These are phyloP conservation scores for Colletotrichum godetiae DNA, from an alignment of 2,329 filamentous ascomycete genomes.

Conservation along the genomic window DNA sequence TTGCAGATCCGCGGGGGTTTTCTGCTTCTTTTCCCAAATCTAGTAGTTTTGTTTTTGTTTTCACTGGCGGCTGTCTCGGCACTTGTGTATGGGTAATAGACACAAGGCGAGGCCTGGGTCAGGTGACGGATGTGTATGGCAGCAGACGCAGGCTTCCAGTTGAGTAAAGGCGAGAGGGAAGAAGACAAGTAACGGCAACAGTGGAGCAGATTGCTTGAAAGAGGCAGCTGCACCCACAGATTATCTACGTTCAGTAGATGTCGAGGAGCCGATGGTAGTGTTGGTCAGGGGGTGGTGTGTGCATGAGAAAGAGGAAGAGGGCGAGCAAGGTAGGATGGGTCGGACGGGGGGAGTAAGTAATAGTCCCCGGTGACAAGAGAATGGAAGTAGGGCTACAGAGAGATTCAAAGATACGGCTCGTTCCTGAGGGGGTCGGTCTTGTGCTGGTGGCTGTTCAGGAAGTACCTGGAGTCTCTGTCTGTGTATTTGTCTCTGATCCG, in stretches of 20 bases:
- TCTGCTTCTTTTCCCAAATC: neutral
- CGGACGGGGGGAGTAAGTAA: neutral
- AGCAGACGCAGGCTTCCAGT: neutral
- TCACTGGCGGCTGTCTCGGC: constrained; percentile 6
- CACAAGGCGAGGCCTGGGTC: constrained; percentile 2
- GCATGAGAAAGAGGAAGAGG: constrained; percentile 10
- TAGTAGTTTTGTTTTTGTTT: neutral
- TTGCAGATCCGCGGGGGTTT: neutral
- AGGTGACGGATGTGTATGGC: constrained; percentile 3
- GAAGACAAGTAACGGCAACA: constrained; percentile 5
- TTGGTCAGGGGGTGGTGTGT: constrained; percentile 16
- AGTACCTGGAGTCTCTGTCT: neutral
- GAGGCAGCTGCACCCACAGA: constrained; percentile 11
- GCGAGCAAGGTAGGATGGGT: neutral
- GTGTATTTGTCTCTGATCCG: neutral
- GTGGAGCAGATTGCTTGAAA: constrained; percentile 18
- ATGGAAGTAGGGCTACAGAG: neutral
- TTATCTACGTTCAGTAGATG: constrained; percentile 33
- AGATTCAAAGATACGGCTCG: neutral
- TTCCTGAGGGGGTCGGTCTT: neutral
- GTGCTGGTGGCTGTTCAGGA: neutral
- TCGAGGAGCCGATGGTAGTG: neutral
- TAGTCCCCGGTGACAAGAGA: neutral
- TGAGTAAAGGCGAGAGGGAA: constrained; percentile 12
- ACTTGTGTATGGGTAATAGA: constrained; percentile 24